phyloP scores from a whole-genome alignment of 495 filamentous ascomycete genomes.

The Chaetomium tenue region DNA sequence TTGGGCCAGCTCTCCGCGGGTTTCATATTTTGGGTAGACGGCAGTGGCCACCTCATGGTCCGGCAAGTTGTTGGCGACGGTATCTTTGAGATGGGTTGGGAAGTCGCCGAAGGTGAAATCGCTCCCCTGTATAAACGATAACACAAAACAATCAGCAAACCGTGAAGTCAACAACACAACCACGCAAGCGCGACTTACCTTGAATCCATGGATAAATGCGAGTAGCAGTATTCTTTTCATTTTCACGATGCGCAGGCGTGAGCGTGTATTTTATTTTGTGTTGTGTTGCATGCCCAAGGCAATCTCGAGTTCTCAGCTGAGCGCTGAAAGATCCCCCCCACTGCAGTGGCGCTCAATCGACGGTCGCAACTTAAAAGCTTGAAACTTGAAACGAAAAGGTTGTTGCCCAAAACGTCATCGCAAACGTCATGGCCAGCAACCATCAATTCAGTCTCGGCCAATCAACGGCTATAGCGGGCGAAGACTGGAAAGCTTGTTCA shows the following conservation, averaged over 20 bases:
- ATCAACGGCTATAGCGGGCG: background rate
- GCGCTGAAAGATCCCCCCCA: too few species aligned
- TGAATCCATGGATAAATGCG: constrained; percentile 94
- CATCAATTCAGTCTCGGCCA: background rate
- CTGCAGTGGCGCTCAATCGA: background rate
- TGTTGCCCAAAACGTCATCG: background rate
- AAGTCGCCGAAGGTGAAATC: constrained; percentile 84
- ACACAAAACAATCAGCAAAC: background rate
- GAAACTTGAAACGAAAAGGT: too few species aligned
- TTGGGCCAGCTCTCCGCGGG: constrained; percentile 75
- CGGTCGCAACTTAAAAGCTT: too few species aligned
- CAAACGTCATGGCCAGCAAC: constrained; percentile 1
- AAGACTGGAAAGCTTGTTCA: too few species aligned
- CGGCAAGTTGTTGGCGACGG: constrained; percentile 67
- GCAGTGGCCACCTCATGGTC: constrained; percentile 65
- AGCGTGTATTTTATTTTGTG: too few species aligned
- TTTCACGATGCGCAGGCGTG: background rate
- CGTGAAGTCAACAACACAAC: background rate
- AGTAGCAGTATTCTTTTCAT: constrained; percentile 76
- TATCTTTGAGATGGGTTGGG: constrained; percentile 66
- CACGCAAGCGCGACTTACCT: constrained; percentile 50
- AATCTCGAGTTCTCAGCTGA: background rate
- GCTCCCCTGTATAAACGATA: constrained; percentile 56
- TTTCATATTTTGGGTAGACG: constrained; percentile 90
- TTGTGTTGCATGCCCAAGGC: background rate